Evolutionary conservation across 2,329 filamentous ascomycete species (phyloP).

Genomic region (Talaromyces pinophilus): DNA sequence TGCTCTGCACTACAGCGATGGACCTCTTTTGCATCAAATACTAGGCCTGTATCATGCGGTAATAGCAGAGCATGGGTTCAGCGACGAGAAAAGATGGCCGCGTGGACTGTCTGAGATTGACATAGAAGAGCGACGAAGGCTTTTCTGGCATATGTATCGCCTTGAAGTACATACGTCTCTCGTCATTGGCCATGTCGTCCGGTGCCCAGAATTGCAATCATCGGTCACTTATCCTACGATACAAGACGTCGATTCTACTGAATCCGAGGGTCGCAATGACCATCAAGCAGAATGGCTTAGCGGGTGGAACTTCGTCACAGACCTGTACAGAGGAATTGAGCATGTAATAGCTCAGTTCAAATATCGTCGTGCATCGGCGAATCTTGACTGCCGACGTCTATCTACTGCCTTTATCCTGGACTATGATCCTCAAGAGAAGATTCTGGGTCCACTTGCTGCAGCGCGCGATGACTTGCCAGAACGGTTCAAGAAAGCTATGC

Average conservation of each 20-base stretch:
- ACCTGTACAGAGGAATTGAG: constrained; percentile 16
- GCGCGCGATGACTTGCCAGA: constrained; percentile 8
- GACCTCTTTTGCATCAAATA: constrained; percentile 12
- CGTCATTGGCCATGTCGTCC: constrained; percentile 16
- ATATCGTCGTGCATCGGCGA: constrained; percentile 4
- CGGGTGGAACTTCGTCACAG: constrained; percentile 17
- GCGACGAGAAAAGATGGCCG: constrained; percentile 14
- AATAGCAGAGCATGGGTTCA: constrained; percentile 12
- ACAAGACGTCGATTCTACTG: background rate
- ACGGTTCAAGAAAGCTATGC: constrained; percentile 13
- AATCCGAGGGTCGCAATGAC: background rate
- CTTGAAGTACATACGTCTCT: constrained; percentile 16
- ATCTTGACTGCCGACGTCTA: background rate
- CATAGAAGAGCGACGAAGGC: constrained; percentile 8
- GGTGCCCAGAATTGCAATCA: constrained; percentile 16
- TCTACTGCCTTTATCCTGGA: constrained; percentile 15
- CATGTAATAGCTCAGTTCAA: constrained; percentile 14
- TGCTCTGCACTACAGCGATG: constrained; percentile 12
- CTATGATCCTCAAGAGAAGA: constrained; percentile 14
- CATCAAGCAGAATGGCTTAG: constrained; percentile 9
- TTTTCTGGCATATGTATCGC: constrained; percentile 17
- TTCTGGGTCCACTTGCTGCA: constrained; percentile 14
- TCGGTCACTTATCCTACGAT: constrained; percentile 12
- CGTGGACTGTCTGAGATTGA: constrained; percentile 1
- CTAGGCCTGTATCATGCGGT: constrained; percentile 15